Evolutionary conservation across 1,284 basidiomycete species (phyloP).

Genomic region (Taiwanofungus camphoratus): DNA sequence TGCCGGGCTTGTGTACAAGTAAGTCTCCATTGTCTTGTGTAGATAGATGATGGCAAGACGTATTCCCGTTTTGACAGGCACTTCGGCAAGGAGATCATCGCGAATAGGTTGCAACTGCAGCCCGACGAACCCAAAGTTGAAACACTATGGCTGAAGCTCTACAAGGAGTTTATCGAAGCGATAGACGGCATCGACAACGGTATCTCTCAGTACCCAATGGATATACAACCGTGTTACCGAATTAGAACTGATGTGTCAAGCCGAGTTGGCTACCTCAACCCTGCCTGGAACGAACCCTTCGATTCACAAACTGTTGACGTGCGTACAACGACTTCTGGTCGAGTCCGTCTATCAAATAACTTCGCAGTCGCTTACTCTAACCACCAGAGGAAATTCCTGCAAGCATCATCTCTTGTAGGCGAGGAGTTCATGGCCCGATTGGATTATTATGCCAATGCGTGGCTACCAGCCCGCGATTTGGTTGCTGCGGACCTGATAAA

Average conservation of each 20-base stretch:
- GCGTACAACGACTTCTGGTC: too few species aligned
- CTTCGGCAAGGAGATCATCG: conserved; percentile 87
- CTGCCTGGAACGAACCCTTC: conserved; percentile 82
- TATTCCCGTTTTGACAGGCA: conserved; percentile 52
- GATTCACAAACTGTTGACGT: conserved; percentile 69
- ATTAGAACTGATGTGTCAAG: conserved; percentile 77
- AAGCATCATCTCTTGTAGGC: conserved; percentile 82
- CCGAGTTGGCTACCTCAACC: conserved; percentile 80
- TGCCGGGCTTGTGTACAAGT: conserved; percentile 95
- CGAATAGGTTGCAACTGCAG: conserved; percentile 50
- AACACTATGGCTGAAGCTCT: conserved; percentile 84
- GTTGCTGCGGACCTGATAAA: conserved; percentile 63
- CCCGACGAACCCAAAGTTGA: conserved; percentile 59
- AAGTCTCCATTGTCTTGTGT: conserved; percentile 19
- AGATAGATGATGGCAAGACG: neutral
- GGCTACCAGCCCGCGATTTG: conserved; percentile 89
- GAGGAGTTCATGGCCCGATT: conserved; percentile 82
- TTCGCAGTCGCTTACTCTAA: neutral
- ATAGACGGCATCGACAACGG: conserved; percentile 97
- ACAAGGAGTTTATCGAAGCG: conserved; percentile 92
- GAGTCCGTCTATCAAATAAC: neutral
- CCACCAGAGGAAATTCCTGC: conserved; percentile 63
- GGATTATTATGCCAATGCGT: conserved; percentile 81
- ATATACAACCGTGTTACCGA: conserved; percentile 64
- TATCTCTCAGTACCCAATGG: conserved; percentile 68